These are phyloP conservation scores for Xylariaceae sp. DNA, from an alignment of 2,329 filamentous ascomycete genomes.

Conservation along the genomic window DNA sequence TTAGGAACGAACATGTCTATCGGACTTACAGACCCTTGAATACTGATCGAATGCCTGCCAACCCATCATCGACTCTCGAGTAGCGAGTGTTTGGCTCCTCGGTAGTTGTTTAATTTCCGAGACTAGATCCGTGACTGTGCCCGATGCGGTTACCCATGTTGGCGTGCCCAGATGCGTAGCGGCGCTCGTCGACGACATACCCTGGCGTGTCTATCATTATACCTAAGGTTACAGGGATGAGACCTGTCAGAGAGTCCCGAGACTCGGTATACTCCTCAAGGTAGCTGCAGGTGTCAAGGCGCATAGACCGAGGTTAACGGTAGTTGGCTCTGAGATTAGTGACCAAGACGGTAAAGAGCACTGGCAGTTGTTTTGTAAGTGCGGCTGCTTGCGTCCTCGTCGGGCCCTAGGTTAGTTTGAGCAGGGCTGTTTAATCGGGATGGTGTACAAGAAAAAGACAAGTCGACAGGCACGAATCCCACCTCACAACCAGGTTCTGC, in stretches of 20 bases:
- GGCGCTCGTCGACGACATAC: background rate
- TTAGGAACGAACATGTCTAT: too few species aligned
- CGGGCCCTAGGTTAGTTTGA: background rate
- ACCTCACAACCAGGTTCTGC: slow-evolving; percentile 12
- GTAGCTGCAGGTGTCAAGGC: too few species aligned
- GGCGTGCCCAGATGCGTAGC: slow-evolving; percentile 8
- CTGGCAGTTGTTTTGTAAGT: too few species aligned
- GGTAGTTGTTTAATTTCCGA: slow-evolving; percentile 17
- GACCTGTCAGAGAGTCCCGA: background rate
- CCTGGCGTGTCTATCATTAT: too few species aligned
- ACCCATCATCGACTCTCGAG: too few species aligned
- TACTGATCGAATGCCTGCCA: too few species aligned
- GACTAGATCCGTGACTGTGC: slow-evolving; percentile 5
- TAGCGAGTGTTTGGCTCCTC: slow-evolving; percentile 6
- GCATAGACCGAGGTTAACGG: too few species aligned
- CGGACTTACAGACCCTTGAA: too few species aligned
- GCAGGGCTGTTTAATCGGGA: slow-evolving; percentile 8
- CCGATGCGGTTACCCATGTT: slow-evolving; percentile 7
- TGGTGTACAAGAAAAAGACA: slow-evolving; percentile 3
- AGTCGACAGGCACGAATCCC: slow-evolving; percentile 12
- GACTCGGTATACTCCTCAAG: background rate
- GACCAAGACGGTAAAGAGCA: too few species aligned
- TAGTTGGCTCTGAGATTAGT: too few species aligned
- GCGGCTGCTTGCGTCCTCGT: background rate
- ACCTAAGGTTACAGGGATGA: background rate